Conservation (phyloP, 73 alveolate species). For the Durusdinium trenchii region DNA sequence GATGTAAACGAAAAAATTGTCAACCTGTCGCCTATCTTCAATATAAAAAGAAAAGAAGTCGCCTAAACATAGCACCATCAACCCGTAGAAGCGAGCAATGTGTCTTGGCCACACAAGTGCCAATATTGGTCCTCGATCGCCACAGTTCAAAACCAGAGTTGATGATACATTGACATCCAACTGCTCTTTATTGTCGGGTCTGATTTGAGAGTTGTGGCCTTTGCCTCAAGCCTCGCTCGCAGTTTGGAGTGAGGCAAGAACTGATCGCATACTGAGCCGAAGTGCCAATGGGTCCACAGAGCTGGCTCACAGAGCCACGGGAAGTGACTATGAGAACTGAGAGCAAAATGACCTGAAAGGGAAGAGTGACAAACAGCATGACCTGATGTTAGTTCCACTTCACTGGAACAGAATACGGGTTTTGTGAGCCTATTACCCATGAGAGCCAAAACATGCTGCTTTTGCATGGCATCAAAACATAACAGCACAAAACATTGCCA, state of each 20-base stretch:
- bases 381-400: background rate
- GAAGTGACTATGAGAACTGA: background rate
- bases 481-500: too few species aligned
- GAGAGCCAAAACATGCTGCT: too few species aligned
- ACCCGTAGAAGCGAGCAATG: conserved; percentile 39
- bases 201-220: too few species aligned
- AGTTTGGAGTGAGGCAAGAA: too few species aligned
- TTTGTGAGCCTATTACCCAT: too few species aligned
- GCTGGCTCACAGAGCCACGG: conserved; percentile 63
- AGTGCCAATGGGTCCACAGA: conserved; percentile 32
- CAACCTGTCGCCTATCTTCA: background rate
- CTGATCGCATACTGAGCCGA: background rate
- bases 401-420: background rate
- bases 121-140: conserved; percentile 20
- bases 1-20: background rate
- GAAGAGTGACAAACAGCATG: too few species aligned
- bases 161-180: too few species aligned
- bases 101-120: conserved; percentile 34
- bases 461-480: too few species aligned
- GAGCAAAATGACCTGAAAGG: background rate
- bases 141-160: too few species aligned
- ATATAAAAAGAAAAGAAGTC: too few species aligned
- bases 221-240: too few species aligned
- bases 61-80: conserved; percentile 23
- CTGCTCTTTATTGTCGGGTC: too few species aligned